Conservation (phyloP, 2,329 filamentous ascomycete genomes). For the Botrytis deweyae region DNA sequence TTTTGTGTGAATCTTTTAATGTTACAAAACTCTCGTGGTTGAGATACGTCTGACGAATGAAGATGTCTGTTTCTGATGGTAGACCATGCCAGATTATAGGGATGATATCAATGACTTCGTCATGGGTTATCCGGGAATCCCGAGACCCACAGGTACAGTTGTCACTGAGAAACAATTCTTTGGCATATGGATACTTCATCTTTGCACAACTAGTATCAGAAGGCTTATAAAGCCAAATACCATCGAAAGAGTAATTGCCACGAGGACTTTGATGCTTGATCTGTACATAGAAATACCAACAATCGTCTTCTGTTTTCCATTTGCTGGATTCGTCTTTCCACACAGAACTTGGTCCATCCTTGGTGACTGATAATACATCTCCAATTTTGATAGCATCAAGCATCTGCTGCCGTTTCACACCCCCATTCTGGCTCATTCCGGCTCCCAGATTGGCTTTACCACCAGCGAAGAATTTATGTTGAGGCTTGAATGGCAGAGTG, state of each 20-base stretch:
- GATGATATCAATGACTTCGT: constrained; percentile 58
- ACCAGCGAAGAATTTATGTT: neutral
- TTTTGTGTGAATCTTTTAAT: constrained; percentile 53
- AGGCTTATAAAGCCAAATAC: constrained; percentile 73
- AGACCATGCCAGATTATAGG: constrained; percentile 56
- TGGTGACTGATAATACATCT: constrained; percentile 49
- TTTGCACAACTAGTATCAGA: constrained; percentile 67
- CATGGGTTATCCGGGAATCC: constrained; percentile 46
- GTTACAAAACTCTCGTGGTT: constrained; percentile 61
- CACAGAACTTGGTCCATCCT: constrained; percentile 47
- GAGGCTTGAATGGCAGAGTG: neutral
- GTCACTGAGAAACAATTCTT: constrained; percentile 75
- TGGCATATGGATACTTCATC: constrained; percentile 65
- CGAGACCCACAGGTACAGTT: constrained; percentile 64
- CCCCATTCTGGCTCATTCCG: neutral
- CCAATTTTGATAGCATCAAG: constrained; percentile 52
- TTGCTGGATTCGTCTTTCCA: constrained; percentile 56
- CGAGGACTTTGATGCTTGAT: constrained; percentile 44
- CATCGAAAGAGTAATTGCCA: constrained; percentile 52
- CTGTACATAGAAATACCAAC: constrained; percentile 73
- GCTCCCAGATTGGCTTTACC: neutral
- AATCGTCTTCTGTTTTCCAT: constrained; percentile 46
- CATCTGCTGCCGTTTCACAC: constrained; percentile 34
- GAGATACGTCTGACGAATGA: constrained; percentile 70
- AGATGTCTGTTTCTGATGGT: constrained; percentile 52